Evolutionary conservation across 805 yeast genomes (phyloP).

Genomic region (Yamadazyma akitaensis): DNA sequence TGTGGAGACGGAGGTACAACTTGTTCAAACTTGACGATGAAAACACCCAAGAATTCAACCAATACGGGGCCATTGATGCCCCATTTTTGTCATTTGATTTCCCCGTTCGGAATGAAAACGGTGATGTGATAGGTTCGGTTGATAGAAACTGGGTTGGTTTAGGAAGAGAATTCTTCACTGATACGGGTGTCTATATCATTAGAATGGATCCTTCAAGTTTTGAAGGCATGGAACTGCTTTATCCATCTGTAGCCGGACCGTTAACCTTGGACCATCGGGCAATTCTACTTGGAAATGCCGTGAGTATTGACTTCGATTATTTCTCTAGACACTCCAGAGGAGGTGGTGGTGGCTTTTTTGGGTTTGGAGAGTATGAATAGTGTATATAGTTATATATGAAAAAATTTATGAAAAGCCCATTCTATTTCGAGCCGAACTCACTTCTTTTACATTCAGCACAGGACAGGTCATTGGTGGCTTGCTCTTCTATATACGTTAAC

Average conservation of each 20-base stretch:
- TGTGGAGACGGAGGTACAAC: conserved; percentile 88
- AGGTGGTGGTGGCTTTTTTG: conserved; percentile 47
- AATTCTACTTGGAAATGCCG: conserved; percentile 78
- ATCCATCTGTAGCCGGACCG: conserved; percentile 49
- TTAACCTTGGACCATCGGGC: conserved; percentile 82
- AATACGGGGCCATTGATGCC: conserved; percentile 85
- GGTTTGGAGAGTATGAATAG: conserved; percentile 22
- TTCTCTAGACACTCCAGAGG: conserved; percentile 84
- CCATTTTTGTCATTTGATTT: conserved; percentile 85
- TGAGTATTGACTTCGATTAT: conserved; percentile 92
- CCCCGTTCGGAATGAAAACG: conserved; percentile 61
- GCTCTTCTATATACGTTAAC: too few species aligned
- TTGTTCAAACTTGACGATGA: conserved; percentile 55
- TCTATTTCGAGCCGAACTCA: too few species aligned
- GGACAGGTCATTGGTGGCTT: too few species aligned
- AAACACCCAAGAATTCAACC: conserved; percentile 50
- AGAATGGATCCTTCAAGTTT: conserved; percentile 77
- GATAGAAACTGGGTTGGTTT: conserved; percentile 95
- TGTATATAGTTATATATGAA: not conserved
- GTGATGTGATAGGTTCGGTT: conserved; percentile 66
- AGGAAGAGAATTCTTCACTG: conserved; percentile 89
- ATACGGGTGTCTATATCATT: conserved; percentile 87
- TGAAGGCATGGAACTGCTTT: conserved; percentile 51
- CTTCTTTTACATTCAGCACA: too few species aligned
- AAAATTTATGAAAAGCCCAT: too few species aligned